Evolutionary conservation across 1,139 yeast species (phyloP).

Genomic region (Yamadazyma epiphylla): DNA sequence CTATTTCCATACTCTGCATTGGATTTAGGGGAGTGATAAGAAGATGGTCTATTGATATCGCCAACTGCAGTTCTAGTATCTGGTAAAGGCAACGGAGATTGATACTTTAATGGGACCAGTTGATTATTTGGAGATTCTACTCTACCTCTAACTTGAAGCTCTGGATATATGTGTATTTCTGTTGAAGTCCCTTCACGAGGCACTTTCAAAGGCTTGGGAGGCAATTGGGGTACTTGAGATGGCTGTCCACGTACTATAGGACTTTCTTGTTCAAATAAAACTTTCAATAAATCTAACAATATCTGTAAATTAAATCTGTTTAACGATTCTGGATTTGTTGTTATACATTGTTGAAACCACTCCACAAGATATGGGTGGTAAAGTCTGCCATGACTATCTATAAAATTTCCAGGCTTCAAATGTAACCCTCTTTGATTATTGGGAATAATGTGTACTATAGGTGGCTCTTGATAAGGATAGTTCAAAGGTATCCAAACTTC

Average conservation of each 20-base stretch:
- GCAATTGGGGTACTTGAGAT: slow-evolving; percentile 7
- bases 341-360: slow-evolving; percentile 43
- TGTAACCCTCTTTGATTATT: slow-evolving; percentile 32
- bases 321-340: slow-evolving; percentile 7
- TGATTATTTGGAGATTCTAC: slow-evolving; percentile 40
- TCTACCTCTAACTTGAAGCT: slow-evolving; percentile 7
- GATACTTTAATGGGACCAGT: slow-evolving; percentile 27
- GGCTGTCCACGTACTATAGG: slow-evolving; percentile 17
- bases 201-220: slow-evolving; percentile 21
- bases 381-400: slow-evolving; percentile 71
- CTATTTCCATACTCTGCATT: no score
- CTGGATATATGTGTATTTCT: neutral
- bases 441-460: slow-evolving; percentile 59
- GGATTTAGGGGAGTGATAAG: no score
- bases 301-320: slow-evolving; percentile 32
- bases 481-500: slow-evolving; percentile 74
- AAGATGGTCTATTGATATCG: no score
- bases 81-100: slow-evolving; percentile 35
- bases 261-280: slow-evolving; percentile 37
- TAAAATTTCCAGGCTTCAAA: slow-evolving; percentile 58
- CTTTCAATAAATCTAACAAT: slow-evolving; percentile 33
- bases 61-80: no score
- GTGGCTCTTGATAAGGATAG: slow-evolving; percentile 54
- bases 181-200: slow-evolving; percentile 4
- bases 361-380: slow-evolving; percentile 64